Base-by-base conservation (phyloP, 129 eudicot species). In the Helichrysum umbraculigerum region DNA sequence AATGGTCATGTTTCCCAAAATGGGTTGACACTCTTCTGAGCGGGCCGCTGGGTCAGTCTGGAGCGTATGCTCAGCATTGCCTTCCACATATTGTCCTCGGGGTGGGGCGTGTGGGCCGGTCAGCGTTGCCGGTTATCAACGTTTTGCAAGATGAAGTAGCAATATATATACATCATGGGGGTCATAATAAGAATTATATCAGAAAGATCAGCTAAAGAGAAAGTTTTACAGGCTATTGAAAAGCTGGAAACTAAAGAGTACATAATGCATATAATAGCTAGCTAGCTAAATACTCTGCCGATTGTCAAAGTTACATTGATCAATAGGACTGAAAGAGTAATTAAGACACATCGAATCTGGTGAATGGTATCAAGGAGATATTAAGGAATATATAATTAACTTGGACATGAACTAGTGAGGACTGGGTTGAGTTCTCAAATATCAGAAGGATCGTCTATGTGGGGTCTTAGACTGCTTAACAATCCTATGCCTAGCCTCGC, bases 71-170 rank as follows among this genome's bases (percentile, higher is more conserved):
- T n/a, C n/a, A n/a, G n/a, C n/a, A n/a, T n/a, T n/a, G n/a, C n/a
- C n/a, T n/a, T n/a, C n/a, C n/a, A n/a, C n/a, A n/a, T n/a, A n/a
- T n/a, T n/a, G n/a, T n/a, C n/a, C n/a, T n/a, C n/a, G n/a, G n/a
- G n/a, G n/a, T n/a, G n/a, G n/a, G n/a, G n/a, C n/a, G n/a, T n/a
- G n/a, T n/a, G n/a, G n/a, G n/a, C n/a, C n/a, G n/a, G n/a, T n/a
- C n/a, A n/a, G n/a, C n/a, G n/a, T n/a, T n/a, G n/a, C n/a, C n/a
- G n/a, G n/a, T n/a, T n/a, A n/a, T n/a, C n/a, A n/a, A n/a, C n/a
- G n/a, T n/a, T n/a, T n/a, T n/a, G n/a, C n/a, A n/a, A n/a, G n/a
- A 47, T 71, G 22, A 70, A 70, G 76, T 41, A 52, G 76, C 74
- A 69, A 69, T 59, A 57, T 56, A 70, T 59, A 57, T 56, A 70